A percentile compares a stretch with the other conserved stretches of the same genome.
These are phyloP conservation scores for Clitopilus hobsonii DNA, from an alignment of 768 basidiomycete genomes.

Conservation along the genomic window DNA sequence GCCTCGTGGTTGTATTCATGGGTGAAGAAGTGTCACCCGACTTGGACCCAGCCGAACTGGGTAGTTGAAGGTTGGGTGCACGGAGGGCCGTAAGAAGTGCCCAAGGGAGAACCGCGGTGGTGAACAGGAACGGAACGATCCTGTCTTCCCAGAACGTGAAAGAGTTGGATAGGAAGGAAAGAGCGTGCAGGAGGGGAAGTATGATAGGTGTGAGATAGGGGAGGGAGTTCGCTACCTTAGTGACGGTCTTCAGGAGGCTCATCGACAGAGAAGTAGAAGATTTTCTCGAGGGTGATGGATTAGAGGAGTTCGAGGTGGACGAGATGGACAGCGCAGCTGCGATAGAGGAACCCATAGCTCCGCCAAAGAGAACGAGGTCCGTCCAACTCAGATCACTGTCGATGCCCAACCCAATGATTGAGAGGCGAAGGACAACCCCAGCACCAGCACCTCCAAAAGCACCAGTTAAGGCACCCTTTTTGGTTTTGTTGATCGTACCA, in stretches of 20 bases:
- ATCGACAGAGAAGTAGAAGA: neutral
- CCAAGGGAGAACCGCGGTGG: conserved; percentile 54
- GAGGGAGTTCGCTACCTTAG: neutral
- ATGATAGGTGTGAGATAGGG: conserved; percentile 31
- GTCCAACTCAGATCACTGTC: conserved; percentile 13
- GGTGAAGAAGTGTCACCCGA: neutral
- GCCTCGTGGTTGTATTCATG: conserved; percentile 23
- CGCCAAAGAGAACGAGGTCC: conserved; percentile 47
- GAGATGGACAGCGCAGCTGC: conserved; percentile 37
- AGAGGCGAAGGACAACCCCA: conserved; percentile 26
- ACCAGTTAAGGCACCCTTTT: conserved; percentile 31
- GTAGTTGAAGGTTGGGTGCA: conserved; percentile 46
- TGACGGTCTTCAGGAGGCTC: neutral
- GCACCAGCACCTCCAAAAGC: conserved; percentile 31
- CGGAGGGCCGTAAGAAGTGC: conserved; percentile 56
- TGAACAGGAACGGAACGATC: conserved; percentile 68
- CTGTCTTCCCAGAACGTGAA: conserved; percentile 98
- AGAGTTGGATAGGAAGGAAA: conserved; percentile 88
- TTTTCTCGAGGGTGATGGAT: conserved; percentile 9
- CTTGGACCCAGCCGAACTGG: neutral
- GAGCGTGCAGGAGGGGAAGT: conserved; percentile 56
- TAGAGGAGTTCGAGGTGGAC: conserved; percentile 25
- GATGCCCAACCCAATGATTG: conserved; percentile 25
- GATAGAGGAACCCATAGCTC: conserved; percentile 41
- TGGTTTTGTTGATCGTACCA: conserved; percentile 34